Percentiles rank a stretch among this genome's conserved stretches.
Conservation (phyloP, 805 yeast species). For the Cyberlindnera amylophila region DNA sequence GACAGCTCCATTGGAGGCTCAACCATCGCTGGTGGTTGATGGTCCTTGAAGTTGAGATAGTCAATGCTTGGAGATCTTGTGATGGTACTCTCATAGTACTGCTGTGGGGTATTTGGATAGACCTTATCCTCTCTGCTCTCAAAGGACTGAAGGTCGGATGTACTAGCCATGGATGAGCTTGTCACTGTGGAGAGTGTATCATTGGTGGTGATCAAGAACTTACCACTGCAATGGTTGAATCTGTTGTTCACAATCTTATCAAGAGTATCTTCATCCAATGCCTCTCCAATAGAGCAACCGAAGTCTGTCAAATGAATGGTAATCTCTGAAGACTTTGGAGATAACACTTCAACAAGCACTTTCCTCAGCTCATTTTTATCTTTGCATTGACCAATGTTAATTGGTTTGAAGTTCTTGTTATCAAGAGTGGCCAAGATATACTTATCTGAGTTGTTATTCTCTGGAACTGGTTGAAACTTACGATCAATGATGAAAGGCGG, state of each 20-base stretch:
- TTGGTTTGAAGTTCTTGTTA: constrained; percentile 48
- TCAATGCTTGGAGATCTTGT: constrained; percentile 39
- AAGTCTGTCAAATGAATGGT: constrained; percentile 66
- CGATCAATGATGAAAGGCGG: constrained; percentile 29
- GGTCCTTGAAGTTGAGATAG: constrained; percentile 51
- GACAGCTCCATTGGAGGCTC: not conserved
- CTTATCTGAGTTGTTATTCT: constrained; percentile 29
- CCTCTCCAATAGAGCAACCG: constrained; percentile 53
- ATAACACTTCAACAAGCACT: constrained; percentile 35
- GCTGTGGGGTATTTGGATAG: constrained; percentile 69
- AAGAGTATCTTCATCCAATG: constrained; percentile 48
- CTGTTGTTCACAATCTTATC: constrained; percentile 32
- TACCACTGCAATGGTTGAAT: constrained; percentile 33
- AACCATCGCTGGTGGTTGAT: constrained; percentile 1
- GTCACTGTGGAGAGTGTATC: constrained; percentile 35
- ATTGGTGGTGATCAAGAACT: constrained; percentile 32
- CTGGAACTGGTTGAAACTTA: constrained; percentile 37
- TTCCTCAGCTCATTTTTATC: constrained; percentile 37
- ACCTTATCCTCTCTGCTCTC: constrained; percentile 40
- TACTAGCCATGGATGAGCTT: constrained; percentile 39
- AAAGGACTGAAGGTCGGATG: constrained; percentile 51
- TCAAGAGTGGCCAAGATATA: constrained; percentile 63
- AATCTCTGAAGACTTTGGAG: constrained; percentile 24
- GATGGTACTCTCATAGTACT: constrained; percentile 43
- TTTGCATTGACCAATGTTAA: constrained; percentile 35